Conservation (phyloP, 192 early-diverging fungal genomes). For the Lobosporangium transversale region DNA sequence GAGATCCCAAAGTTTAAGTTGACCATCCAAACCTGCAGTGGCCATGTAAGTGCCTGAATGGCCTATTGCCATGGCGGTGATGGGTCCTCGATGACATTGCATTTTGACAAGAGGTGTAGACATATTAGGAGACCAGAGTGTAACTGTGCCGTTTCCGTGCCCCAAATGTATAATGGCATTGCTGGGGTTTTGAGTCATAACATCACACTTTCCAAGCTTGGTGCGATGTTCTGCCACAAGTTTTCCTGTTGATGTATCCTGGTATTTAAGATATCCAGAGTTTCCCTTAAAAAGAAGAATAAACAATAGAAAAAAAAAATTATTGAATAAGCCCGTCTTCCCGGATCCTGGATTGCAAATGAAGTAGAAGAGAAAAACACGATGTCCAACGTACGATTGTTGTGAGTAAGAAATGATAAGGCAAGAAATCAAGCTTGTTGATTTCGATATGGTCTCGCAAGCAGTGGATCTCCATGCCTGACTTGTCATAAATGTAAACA, state of each 20-base stretch:
- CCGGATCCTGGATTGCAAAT: too few relatives aligned
- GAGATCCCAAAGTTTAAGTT: conserved; percentile 94
- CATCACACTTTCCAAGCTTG: conserved; percentile 78
- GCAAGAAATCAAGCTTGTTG: conserved; percentile 87
- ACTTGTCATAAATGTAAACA: conserved; percentile 93
- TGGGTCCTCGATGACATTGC: conserved; percentile 89
- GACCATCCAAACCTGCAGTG: conserved; percentile 89
- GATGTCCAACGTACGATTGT: conserved; percentile 62
- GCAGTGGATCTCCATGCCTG: conserved; percentile 91
- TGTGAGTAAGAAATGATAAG: conserved; percentile 91
- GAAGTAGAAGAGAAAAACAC: not conserved
- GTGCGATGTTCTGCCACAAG: conserved; percentile 83
- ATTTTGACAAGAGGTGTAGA: conserved; percentile 90
- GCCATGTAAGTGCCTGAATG: conserved; percentile 85
- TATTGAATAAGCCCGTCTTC: too few relatives aligned
- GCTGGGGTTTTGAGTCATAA: conserved; percentile 91
- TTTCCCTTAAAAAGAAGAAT: conserved; percentile 64
- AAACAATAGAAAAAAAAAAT: not conserved
- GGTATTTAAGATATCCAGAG: conserved; percentile 86
- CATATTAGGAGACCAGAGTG: conserved; percentile 91
- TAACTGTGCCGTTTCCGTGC: conserved; percentile 90
- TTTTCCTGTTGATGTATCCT: conserved; percentile 92
- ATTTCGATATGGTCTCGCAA: conserved; percentile 85
- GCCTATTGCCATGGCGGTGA: conserved; percentile 88
- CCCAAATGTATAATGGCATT: conserved; percentile 92